Conservation (phyloP, 1,284 basidiomycete species). For the Boletus semigastroideus region DNA sequence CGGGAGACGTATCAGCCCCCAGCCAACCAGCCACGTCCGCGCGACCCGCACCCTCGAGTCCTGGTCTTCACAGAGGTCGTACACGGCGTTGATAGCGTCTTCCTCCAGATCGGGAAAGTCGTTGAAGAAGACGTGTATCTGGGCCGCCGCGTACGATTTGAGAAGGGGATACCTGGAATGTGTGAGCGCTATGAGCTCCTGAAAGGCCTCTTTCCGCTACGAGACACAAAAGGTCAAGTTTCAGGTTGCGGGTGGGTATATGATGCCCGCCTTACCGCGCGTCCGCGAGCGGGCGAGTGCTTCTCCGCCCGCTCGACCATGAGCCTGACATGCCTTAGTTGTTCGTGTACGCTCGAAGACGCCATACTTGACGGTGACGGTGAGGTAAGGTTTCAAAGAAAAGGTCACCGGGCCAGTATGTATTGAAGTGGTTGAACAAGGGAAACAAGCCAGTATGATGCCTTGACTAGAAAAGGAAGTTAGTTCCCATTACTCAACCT, state of each 20-base stretch:
- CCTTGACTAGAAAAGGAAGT: slow-evolving; percentile 19
- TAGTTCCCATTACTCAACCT: slow-evolving; percentile 18
- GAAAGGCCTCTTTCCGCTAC: slow-evolving; percentile 27
- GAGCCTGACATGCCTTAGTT: slow-evolving; percentile 12
- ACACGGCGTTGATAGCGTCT: slow-evolving; percentile 69
- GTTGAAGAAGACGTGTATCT: slow-evolving; percentile 57
- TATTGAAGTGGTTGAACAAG: not conserved
- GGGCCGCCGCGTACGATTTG: slow-evolving; percentile 58
- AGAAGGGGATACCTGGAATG: slow-evolving; percentile 26
- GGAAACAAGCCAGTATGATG: slow-evolving; percentile 12
- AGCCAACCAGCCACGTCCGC: not conserved
- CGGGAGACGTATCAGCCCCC: slow-evolving; percentile 12
- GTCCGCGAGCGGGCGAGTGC: slow-evolving; percentile 12
- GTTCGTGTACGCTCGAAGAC: slow-evolving; percentile 23
- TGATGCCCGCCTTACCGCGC: slow-evolving; percentile 25
- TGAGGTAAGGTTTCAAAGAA: no score
- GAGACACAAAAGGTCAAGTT: slow-evolving; percentile 5
- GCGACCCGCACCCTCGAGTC: slow-evolving; percentile 46
- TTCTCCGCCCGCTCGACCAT: slow-evolving; percentile 29
- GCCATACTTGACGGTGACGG: slow-evolving; percentile 17
- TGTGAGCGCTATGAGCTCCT: slow-evolving; percentile 29
- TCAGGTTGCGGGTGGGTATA: not conserved
- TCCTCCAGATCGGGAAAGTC: slow-evolving; percentile 71
- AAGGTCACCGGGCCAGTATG: no score
- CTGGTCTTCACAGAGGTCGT: slow-evolving; percentile 73